Evolutionary conservation across 805 yeast species (phyloP).

Genomic region (Maudiozyma barnettii): DNA sequence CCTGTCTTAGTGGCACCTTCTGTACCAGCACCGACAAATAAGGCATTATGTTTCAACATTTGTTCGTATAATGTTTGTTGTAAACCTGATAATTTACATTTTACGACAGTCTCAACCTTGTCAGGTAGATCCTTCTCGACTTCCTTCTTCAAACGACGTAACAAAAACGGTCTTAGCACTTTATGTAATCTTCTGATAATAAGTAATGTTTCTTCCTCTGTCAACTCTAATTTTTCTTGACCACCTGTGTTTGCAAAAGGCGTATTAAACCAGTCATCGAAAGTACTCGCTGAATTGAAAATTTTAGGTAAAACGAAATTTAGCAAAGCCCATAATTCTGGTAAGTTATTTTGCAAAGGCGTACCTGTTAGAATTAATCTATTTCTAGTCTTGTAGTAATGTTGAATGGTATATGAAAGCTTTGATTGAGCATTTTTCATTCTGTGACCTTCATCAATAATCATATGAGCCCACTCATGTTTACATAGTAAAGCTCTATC

Average conservation of each 20-base stretch:
- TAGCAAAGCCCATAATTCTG: slow-evolving; percentile 77
- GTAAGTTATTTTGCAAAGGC: slow-evolving; percentile 75
- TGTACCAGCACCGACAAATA: slow-evolving; percentile 53
- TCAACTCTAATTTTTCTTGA: slow-evolving; percentile 68
- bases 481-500: slow-evolving; percentile 64
- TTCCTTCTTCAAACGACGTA: slow-evolving; percentile 77
- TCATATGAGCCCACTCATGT: slow-evolving; percentile 76
- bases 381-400: slow-evolving; percentile 64
- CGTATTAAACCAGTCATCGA: slow-evolving; percentile 85
- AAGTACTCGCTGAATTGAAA: slow-evolving; percentile 76
- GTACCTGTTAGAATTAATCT: slow-evolving; percentile 82
- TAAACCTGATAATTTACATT: slow-evolving; percentile 66
- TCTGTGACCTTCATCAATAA: slow-evolving; percentile 85
- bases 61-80: slow-evolving; percentile 66
- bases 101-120: slow-evolving; percentile 72
- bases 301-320: slow-evolving; percentile 77
- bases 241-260: slow-evolving; percentile 81
- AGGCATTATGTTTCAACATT: slow-evolving; percentile 61
- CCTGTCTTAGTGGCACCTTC: slow-evolving; percentile 55
- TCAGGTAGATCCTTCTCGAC: slow-evolving; percentile 82
- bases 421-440: slow-evolving; percentile 75
- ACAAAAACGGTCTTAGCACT: slow-evolving; percentile 73
- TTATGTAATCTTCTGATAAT: slow-evolving; percentile 79
- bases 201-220: slow-evolving; percentile 79
- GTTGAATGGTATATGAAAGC: slow-evolving; percentile 59